Evolutionary conservation across 257 asterid species (phyloP).

Genomic region (Pogostemon cablin): DNA sequence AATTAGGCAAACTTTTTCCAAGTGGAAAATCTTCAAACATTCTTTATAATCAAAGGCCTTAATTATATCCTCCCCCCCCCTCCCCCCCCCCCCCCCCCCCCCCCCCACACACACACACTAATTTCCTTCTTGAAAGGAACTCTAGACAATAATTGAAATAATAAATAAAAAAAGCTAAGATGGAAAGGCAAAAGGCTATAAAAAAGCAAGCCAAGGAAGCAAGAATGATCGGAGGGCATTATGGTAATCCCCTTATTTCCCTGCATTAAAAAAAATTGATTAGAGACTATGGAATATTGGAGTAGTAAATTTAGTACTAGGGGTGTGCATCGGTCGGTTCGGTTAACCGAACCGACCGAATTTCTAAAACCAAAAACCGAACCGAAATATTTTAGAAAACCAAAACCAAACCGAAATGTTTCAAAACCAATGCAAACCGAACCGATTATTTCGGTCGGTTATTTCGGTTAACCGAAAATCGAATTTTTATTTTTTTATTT

Average conservation of each 20-base stretch:
- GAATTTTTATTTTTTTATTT: no score
- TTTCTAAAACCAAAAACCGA: no score
- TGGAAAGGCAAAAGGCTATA: constrained; percentile 30
- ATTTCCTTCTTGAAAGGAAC: constrained; percentile 6
- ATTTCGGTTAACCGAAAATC: no score
- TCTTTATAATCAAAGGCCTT: constrained; percentile 22
- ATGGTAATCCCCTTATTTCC: constrained; percentile 46
- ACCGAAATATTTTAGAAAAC: no score
- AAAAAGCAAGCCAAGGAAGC: constrained; percentile 28
- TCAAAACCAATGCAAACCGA: no score
- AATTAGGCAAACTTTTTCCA: constrained; percentile 3
- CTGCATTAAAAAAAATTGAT: constrained; percentile 41
- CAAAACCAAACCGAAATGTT: no score
- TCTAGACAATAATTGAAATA: constrained; percentile 8
- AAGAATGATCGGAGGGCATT: background rate
- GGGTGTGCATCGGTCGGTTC: no score
- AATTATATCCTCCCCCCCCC: background rate
- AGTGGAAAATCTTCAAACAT: constrained; percentile 23
- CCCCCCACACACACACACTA: background rate
- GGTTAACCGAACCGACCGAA: no score
- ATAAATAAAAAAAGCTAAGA: constrained; percentile 28
- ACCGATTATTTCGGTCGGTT: no score
- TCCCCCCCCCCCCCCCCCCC: background rate
- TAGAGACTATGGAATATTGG: no score
- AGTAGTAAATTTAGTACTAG: no score